These are phyloP conservation scores for Solanum sitiens DNA, from an alignment of 257 asterid species.

Conservation along the genomic window DNA sequence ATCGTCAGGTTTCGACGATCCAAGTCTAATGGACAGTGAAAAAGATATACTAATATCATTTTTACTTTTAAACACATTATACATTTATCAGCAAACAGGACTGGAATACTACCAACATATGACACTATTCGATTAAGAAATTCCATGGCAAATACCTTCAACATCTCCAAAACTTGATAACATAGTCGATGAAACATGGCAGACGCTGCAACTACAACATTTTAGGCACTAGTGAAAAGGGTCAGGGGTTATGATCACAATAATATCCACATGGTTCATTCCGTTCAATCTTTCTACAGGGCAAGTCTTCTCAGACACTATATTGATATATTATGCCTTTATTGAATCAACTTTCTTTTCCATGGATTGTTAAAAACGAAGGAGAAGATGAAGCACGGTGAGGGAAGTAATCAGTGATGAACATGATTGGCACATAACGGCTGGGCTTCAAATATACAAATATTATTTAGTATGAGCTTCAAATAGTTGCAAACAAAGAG, in stretches of 20 bases:
- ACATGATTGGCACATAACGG: not conserved
- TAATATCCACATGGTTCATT: not conserved
- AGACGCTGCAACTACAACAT: not conserved
- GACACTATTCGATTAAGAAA: not conserved
- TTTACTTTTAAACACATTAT: not conserved
- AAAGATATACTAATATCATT: not conserved
- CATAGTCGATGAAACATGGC: not conserved
- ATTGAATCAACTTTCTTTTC: not conserved
- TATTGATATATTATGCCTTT: not conserved
- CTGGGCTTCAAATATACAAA: no score
- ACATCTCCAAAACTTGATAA: not conserved
- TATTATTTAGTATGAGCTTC: not conserved
- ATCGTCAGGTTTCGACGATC: no score
- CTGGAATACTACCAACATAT: not conserved
- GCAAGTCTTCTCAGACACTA: not conserved
- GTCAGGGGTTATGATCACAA: not conserved
- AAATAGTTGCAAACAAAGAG: not conserved
- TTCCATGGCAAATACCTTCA: not conserved
- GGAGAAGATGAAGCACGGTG: not conserved
- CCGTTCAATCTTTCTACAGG: not conserved
- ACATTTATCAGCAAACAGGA: not conserved
- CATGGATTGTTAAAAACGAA: not conserved
- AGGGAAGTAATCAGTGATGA: not conserved
- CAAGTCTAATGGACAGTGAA: not conserved
- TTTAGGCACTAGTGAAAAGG: not conserved